Evolutionary conservation across 805 yeast genomes (phyloP).

Genomic region (Candida silvatica): DNA sequence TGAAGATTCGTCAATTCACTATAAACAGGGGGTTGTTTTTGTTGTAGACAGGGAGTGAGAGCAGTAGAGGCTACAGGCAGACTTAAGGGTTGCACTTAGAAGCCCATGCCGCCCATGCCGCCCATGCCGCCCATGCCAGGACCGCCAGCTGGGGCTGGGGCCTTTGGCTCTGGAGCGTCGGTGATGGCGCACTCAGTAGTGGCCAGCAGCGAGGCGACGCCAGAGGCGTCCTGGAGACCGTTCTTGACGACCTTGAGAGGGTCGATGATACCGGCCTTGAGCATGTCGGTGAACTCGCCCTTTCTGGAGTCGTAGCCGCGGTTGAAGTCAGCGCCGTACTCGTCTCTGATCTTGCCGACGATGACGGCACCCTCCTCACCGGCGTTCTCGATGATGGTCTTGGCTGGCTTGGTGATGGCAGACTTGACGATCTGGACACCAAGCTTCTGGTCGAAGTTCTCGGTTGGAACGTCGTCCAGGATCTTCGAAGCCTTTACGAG

Average conservation of each 20-base stretch:
- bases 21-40: too few species aligned
- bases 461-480: constrained; percentile 62
- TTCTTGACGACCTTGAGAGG: constrained; percentile 97
- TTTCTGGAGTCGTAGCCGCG: constrained; percentile 87
- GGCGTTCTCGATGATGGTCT: constrained; percentile 91
- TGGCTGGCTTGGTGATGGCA: constrained; percentile 93
- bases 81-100: too few species aligned
- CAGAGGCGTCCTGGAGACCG: constrained; percentile 92
- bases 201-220: constrained; percentile 95
- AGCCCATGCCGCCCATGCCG: constrained; percentile 32
- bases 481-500: constrained; percentile 81
- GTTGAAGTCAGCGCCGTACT: constrained; percentile 64
- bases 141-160: constrained; percentile 43
- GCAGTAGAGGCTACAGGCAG: too few species aligned
- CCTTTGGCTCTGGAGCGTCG: constrained; percentile 82
- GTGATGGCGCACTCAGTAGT: constrained; percentile 98
- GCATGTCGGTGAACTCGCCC: constrained; percentile 93
- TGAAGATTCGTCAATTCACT: too few species aligned
- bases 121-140: constrained; percentile 59
- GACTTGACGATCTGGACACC: constrained; percentile 91
- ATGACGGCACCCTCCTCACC: constrained; percentile 97
- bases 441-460: constrained; percentile 91
- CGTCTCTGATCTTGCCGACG: constrained; percentile 76
- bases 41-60: too few species aligned
- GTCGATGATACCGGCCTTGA: constrained; percentile 94